These are phyloP conservation scores for Didymella keratinophila DNA, from an alignment of 2,329 filamentous ascomycete genomes.

Conservation along the genomic window DNA sequence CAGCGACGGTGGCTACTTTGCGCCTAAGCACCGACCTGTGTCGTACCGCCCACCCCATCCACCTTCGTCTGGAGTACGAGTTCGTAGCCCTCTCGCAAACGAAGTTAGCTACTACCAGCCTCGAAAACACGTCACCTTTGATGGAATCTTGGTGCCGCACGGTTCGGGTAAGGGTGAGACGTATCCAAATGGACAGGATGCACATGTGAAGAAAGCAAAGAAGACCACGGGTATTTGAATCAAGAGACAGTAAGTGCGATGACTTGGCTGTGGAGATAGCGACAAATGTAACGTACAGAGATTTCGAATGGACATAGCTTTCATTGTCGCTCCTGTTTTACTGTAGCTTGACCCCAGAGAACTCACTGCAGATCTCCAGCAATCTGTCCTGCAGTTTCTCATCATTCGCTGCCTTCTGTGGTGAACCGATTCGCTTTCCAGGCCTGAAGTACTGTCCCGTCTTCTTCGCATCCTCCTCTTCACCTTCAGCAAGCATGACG, in stretches of 20 bases:
- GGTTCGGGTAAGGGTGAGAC: constrained; percentile 38
- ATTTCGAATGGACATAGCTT: no score
- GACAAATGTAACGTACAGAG: background rate
- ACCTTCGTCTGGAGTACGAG: background rate
- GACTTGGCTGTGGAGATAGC: background rate
- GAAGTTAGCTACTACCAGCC: constrained; percentile 14
- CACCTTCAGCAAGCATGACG: constrained; percentile 57
- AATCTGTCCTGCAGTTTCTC: constrained; percentile 56
- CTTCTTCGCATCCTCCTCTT: constrained; percentile 35
- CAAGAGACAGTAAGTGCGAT: background rate
- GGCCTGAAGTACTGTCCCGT: constrained; percentile 53
- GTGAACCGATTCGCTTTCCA: constrained; percentile 38
- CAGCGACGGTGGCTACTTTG: constrained; percentile 26
- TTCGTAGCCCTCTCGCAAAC: constrained; percentile 24
- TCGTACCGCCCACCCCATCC: background rate
- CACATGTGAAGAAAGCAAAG: background rate
- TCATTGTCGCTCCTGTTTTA: no score
- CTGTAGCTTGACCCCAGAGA: constrained; percentile 48
- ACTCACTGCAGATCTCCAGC: constrained; percentile 49
- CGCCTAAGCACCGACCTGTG: background rate
- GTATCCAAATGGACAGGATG: constrained; percentile 23
- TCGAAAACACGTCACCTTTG: constrained; percentile 35
- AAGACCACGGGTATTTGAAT: background rate
- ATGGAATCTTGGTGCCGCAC: constrained; percentile 37
- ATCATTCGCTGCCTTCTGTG: constrained; percentile 46